Evolutionary conservation across 306 rosid genomes (phyloP).

Genomic region (Citrullus amarus): DNA sequence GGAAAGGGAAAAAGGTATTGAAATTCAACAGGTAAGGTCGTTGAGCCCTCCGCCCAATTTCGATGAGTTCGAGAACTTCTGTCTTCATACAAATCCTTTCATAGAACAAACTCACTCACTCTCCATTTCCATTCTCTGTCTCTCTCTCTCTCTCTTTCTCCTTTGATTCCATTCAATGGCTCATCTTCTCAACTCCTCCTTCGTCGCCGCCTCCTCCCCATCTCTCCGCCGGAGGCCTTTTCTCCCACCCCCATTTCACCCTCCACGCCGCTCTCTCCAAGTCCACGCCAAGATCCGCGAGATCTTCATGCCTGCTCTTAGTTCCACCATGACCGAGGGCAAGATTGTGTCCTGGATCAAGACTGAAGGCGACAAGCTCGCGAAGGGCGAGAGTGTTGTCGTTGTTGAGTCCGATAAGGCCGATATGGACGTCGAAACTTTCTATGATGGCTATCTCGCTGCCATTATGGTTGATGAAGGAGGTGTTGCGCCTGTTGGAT

Average conservation of each 20-base stretch:
- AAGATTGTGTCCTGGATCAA: slow-evolving; percentile 92
- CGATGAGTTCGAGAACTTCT: slow-evolving; percentile 61
- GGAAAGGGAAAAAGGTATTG: not conserved
- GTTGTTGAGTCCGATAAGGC: slow-evolving; percentile 98
- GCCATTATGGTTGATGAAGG: slow-evolving; percentile 96
- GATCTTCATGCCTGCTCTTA: slow-evolving; percentile 96
- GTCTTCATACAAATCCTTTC: not conserved
- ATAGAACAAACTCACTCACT: not conserved
- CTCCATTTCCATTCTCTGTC: not conserved
- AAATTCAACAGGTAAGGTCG: slow-evolving; percentile 21
- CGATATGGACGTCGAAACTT: slow-evolving; percentile 97
- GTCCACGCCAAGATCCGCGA: slow-evolving; percentile 87
- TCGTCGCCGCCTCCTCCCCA: slow-evolving; percentile 32
- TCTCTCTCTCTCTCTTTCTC: not conserved
- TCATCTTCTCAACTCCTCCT: slow-evolving; percentile 62
- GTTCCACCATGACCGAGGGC: slow-evolving; percentile 97
- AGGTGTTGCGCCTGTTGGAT: slow-evolving; percentile 70
- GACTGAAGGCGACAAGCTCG: slow-evolving; percentile 85
- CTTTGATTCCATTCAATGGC: slow-evolving; percentile 35
- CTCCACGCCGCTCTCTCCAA: slow-evolving; percentile 9
- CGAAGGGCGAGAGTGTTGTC: slow-evolving; percentile 94
- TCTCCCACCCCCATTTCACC: not conserved
- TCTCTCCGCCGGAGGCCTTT: slow-evolving; percentile 14
- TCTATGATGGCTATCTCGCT: slow-evolving; percentile 88
- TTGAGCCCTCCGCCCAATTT: slow-evolving; percentile 68